Percentiles rank a stretch among this genome's conserved stretches.
Conservation (phyloP, 495 filamentous ascomycete genomes). For the Podospora fimiseda region DNA sequence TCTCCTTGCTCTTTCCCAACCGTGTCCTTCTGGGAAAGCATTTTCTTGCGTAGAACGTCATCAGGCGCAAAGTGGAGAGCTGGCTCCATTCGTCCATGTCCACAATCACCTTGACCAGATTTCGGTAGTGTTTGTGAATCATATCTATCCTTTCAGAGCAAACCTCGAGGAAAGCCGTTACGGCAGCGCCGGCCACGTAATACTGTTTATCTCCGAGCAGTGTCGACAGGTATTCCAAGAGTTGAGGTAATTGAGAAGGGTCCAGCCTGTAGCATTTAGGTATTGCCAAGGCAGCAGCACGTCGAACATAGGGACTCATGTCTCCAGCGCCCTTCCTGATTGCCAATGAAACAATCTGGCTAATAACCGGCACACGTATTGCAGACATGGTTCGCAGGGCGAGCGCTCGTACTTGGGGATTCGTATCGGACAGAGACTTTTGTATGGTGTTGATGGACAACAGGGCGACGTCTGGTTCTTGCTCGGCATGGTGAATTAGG, state of each 20-base stretch:
- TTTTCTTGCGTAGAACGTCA: conserved; percentile 76
- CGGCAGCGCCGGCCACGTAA: conserved; percentile 87
- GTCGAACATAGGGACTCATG: conserved; percentile 90
- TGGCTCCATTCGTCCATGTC: conserved; percentile 99
- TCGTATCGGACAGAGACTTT: conserved; percentile 87
- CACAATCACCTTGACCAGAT: conserved; percentile 78
- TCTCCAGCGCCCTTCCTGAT: conserved; percentile 89
- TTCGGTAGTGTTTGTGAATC: conserved; percentile 82
- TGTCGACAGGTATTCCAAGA: conserved; percentile 69
- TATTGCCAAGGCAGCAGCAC: conserved; percentile 89
- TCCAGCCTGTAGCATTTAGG: conserved; percentile 97
- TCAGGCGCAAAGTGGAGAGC: conserved; percentile 67
- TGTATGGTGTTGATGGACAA: conserved; percentile 98
- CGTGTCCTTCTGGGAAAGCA: conserved; percentile 77
- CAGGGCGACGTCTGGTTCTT: conserved; percentile 88
- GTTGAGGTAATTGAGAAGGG: conserved; percentile 73
- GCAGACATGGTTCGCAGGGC: conserved; percentile 92
- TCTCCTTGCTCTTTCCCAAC: conserved; percentile 34
- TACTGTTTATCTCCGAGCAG: conserved; percentile 88
- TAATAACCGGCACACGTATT: conserved; percentile 95
- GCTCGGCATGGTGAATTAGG: conserved; percentile 89
- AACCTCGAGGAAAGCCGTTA: conserved; percentile 79
- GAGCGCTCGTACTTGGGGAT: conserved; percentile 82
- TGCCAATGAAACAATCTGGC: conserved; percentile 91
- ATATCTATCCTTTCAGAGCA: conserved; percentile 81